Evolutionary conservation across 306 rosid genomes (phyloP).

Genomic region (Pyrus bretschneideri): DNA sequence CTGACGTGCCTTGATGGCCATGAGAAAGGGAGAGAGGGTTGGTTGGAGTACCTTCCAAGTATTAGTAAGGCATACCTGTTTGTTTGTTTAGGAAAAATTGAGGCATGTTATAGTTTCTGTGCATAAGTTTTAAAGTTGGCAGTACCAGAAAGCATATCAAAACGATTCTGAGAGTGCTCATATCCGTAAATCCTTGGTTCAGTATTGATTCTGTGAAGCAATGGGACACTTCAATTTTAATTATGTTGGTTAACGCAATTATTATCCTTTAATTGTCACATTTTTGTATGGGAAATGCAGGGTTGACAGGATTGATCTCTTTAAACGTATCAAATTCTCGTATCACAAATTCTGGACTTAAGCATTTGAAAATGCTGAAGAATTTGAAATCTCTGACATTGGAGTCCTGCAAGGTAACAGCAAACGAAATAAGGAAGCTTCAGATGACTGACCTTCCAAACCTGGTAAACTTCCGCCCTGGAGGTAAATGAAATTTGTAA

Average conservation of each 20-base stretch:
- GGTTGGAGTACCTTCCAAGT: neutral
- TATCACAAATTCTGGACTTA: slow-evolving; percentile 59
- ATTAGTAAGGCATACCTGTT: neutral
- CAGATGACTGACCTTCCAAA: slow-evolving; percentile 63
- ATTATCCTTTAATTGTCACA: slow-evolving; percentile 7
- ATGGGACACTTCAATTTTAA: neutral
- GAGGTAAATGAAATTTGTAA: neutral
- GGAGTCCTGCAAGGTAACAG: slow-evolving; percentile 81
- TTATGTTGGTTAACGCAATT: neutral
- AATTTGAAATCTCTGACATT: slow-evolving; percentile 76
- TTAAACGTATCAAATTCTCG: slow-evolving; percentile 70
- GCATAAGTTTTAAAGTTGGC: neutral
- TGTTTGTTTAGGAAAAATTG: neutral
- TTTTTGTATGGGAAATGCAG: slow-evolving; percentile 44
- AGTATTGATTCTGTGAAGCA: neutral
- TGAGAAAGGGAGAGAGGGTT: neutral
- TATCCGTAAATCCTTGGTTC: neutral
- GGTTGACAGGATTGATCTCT: slow-evolving; percentile 67
- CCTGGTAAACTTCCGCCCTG: slow-evolving; percentile 79
- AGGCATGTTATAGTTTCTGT: neutral
- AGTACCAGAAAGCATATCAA: neutral
- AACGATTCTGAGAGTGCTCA: neutral
- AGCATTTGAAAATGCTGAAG: slow-evolving; percentile 69
- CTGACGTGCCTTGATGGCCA: neutral
- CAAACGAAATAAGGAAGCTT: slow-evolving; percentile 66